Conservation (phyloP, 495 filamentous ascomycete genomes). For the Stereocaulon alpinum region DNA sequence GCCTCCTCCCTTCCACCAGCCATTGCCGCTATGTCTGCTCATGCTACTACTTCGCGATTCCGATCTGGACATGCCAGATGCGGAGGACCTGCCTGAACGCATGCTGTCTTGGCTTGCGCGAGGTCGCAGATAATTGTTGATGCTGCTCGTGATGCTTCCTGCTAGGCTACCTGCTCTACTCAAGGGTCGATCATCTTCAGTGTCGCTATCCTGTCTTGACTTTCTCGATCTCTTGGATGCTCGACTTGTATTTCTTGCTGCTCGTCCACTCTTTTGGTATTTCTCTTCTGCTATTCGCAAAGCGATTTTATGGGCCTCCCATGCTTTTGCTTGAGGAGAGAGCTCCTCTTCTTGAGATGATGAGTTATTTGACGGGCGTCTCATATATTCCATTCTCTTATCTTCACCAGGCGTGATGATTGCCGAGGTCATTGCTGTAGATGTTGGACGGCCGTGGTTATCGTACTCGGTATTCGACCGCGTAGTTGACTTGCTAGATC, state of each 20-base stretch:
- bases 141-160: slow-evolving; percentile 17
- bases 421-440: slow-evolving; percentile 22
- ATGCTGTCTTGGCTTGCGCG: slow-evolving; percentile 20
- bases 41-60: slow-evolving; percentile 21
- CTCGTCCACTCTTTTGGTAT: slow-evolving; percentile 16
- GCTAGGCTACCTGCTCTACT: slow-evolving; percentile 17
- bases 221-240: slow-evolving; percentile 10
- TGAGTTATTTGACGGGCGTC: slow-evolving; percentile 6
- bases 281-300: slow-evolving; percentile 16
- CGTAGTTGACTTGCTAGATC: slow-evolving; percentile 23
- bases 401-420: slow-evolving; percentile 19
- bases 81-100: slow-evolving; percentile 11
- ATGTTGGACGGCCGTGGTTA: slow-evolving; percentile 15
- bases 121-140: slow-evolving; percentile 21
- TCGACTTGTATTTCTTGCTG: slow-evolving; percentile 14
- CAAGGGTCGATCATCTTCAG: slow-evolving; percentile 5
- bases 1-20: slow-evolving; percentile 20
- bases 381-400: slow-evolving; percentile 8
- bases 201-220: slow-evolving; percentile 2
- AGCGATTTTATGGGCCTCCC: slow-evolving; percentile 21
- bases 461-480: slow-evolving; percentile 22
- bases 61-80: slow-evolving; percentile 9
- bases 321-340: slow-evolving; percentile 15
- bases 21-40: slow-evolving; percentile 16
- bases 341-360: slow-evolving; percentile 8